A percentile compares a stretch with the other conserved stretches of the same genome.
These are phyloP conservation scores for Penicillium cataractarum DNA, from an alignment of 495 filamentous ascomycete genomes.

Conservation along the genomic window DNA sequence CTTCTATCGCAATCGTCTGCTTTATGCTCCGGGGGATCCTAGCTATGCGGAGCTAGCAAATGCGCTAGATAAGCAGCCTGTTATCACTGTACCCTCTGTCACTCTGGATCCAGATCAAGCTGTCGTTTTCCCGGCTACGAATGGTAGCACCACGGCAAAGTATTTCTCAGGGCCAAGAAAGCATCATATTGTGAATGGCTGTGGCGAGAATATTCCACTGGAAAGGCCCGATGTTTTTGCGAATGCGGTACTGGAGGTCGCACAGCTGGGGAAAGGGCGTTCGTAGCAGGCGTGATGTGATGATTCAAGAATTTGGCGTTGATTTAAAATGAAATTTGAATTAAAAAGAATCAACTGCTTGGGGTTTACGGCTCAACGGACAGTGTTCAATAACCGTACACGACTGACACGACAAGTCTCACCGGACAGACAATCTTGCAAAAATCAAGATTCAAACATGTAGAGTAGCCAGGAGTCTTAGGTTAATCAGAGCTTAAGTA, in stretches of 20 bases:
- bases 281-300: background rate
- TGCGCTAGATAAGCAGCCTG: background rate
- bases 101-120: background rate
- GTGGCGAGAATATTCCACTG: background rate
- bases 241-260: background rate
- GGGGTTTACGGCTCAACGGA: no score
- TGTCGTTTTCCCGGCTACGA: background rate
- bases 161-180: background rate
- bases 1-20: background rate
- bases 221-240: background rate
- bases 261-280: background rate
- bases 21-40: background rate
- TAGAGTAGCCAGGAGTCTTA: no score
- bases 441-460: no score
- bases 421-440: no score
- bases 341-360: no score
- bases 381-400: no score
- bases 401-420: no score
- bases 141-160: background rate
- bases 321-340: background rate
- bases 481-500: no score
- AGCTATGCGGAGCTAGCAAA: background rate
- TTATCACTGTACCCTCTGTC: background rate
- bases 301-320: background rate
- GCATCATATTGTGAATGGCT: background rate